These are phyloP conservation scores for Leccinum imitatum DNA, from an alignment of 768 basidiomycete species.

Conservation along the genomic window DNA sequence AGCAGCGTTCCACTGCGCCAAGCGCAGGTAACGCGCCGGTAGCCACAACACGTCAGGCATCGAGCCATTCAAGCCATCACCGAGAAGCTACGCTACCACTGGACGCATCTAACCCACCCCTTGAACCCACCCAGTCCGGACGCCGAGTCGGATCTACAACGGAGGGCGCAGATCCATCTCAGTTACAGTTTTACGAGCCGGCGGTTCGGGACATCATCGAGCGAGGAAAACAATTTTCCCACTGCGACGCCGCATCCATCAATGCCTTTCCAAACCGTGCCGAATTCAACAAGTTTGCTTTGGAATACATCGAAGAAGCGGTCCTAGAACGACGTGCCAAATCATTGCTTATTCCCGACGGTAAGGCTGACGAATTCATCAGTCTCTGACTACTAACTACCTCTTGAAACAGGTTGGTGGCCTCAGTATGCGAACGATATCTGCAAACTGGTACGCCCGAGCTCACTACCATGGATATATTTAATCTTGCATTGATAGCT, in stretches of 20 bases:
- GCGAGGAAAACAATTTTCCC: not conserved
- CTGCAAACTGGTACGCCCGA: too few relatives aligned
- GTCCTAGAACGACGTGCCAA: not conserved
- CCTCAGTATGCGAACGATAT: too few relatives aligned
- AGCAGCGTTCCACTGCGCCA: not conserved
- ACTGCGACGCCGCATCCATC: not conserved
- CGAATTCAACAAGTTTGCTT: not conserved
- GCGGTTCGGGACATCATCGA: not conserved
- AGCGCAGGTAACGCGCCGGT: not conserved
- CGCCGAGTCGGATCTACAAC: not conserved
- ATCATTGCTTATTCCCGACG: too few relatives aligned
- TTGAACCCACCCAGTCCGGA: not conserved
- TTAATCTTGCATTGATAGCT: too few relatives aligned
- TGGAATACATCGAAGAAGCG: not conserved
- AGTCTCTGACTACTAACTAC: too few relatives aligned
- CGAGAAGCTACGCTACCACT: too few relatives aligned
- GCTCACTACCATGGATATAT: too few relatives aligned
- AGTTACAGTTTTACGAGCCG: not conserved
- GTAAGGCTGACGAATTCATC: too few relatives aligned
- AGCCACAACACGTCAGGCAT: not conserved
- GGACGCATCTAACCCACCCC: too few relatives aligned
- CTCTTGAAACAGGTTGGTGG: too few relatives aligned
- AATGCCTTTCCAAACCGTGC: not conserved
- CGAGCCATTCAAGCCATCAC: too few relatives aligned
- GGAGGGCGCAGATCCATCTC: not conserved